Conservation (phyloP, 2,329 filamentous ascomycete species). For the Aspergillus sojae region DNA sequence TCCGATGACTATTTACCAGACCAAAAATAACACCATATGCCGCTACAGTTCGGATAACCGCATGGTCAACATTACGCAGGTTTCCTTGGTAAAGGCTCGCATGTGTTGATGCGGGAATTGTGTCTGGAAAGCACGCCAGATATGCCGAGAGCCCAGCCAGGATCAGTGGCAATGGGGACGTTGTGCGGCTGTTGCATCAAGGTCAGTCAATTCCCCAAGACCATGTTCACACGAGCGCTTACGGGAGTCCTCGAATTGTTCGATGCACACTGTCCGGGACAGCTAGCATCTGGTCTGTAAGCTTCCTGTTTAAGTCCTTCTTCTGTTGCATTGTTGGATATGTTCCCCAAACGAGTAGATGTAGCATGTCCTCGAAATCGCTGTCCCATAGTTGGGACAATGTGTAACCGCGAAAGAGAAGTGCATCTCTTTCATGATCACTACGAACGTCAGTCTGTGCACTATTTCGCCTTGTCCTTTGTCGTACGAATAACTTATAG, state of each 20-base stretch:
- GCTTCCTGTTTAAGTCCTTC: constrained; percentile 18
- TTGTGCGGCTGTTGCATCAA: constrained; percentile 18
- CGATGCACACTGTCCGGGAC: constrained; percentile 27
- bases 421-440: constrained; percentile 29
- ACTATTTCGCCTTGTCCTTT: too few relatives aligned
- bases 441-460: constrained; percentile 19
- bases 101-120: constrained; percentile 24
- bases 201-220: not conserved
- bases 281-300: constrained; percentile 26
- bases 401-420: constrained; percentile 34
- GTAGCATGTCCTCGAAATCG: constrained; percentile 37
- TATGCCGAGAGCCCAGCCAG: constrained; percentile 34
- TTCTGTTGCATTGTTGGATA: constrained; percentile 28
- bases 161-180: constrained; percentile 30
- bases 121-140: constrained; percentile 22
- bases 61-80: constrained; percentile 21
- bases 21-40: constrained; percentile 31
- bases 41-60: constrained; percentile 28
- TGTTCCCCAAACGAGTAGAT: constrained; percentile 34
- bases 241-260: constrained; percentile 31
- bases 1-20: constrained; percentile 30
- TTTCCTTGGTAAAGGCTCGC: constrained; percentile 30
- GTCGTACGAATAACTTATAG: constrained; percentile 36
- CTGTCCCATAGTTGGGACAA: constrained; percentile 34
- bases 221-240: not conserved